Percentiles rank a stretch among this genome's conserved stretches.
These are phyloP conservation scores for Lentinula lateritia DNA, from an alignment of 768 basidiomycete species.

Conservation along the genomic window DNA sequence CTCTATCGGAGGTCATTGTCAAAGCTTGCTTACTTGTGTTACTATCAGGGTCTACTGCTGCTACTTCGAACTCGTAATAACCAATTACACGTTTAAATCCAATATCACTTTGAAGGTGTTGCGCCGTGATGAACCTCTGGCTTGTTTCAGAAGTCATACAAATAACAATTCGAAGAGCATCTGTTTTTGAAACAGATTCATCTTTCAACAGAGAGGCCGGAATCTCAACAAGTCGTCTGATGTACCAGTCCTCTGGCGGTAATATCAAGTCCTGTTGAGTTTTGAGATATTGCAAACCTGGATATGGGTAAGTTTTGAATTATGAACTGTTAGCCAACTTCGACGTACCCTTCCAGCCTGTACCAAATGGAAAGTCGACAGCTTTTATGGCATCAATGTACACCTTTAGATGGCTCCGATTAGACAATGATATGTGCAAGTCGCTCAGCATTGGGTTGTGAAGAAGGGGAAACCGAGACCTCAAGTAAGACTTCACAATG, in stretches of 20 bases:
- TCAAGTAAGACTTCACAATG: slow-evolving; percentile 10
- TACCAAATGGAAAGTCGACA: too few species aligned
- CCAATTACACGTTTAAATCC: slow-evolving; percentile 11
- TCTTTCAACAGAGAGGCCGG: background rate
- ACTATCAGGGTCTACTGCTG: slow-evolving; percentile 5
- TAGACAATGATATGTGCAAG: slow-evolving; percentile 22
- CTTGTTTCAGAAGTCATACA: slow-evolving; percentile 17
- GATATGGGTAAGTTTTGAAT: too few species aligned
- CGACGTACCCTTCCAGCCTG: too few species aligned
- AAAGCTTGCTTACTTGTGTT: background rate
- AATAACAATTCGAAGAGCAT: slow-evolving; percentile 14
- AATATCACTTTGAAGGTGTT: slow-evolving; percentile 10
- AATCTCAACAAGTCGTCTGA: background rate
- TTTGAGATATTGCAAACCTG: background rate
- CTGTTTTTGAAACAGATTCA: background rate
- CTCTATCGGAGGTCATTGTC: too few species aligned
- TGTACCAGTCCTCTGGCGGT: background rate
- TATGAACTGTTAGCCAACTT: too few species aligned
- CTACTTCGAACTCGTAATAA: slow-evolving; percentile 14
- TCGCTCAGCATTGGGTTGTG: slow-evolving; percentile 13
- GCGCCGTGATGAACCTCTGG: slow-evolving; percentile 1
- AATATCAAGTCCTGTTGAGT: background rate
- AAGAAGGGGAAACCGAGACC: slow-evolving; percentile 7
- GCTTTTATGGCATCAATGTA: slow-evolving; percentile 15
- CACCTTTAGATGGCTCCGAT: slow-evolving; percentile 13